Evolutionary conservation across 2,329 filamentous ascomycete species (phyloP).

Genomic region (Trichoderma asperellum): DNA sequence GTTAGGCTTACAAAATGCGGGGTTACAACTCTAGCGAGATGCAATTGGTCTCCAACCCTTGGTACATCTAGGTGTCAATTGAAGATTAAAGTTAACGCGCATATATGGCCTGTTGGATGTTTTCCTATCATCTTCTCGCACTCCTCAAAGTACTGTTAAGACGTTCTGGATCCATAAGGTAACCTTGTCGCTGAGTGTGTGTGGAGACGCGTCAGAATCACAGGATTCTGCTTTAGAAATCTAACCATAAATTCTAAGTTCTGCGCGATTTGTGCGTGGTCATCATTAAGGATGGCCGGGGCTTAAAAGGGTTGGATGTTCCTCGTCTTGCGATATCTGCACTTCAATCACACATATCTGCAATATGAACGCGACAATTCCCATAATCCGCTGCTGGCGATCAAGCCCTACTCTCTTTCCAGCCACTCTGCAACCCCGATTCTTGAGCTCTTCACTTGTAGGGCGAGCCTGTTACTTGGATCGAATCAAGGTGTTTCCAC

Average conservation of each 20-base stretch:
- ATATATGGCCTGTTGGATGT: neutral
- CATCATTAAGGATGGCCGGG: neutral
- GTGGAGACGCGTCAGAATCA: neutral
- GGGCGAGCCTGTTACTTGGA: neutral
- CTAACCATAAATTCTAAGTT: neutral
- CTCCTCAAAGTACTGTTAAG: neutral
- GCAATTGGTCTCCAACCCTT: neutral
- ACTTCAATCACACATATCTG: neutral
- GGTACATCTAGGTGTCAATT: neutral
- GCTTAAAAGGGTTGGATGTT: neutral
- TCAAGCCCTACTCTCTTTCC: neutral
- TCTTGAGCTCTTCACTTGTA: neutral
- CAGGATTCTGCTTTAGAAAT: neutral
- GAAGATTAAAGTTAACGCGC: neutral
- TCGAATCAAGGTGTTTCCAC: neutral
- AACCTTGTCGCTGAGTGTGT: neutral
- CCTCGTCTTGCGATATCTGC: neutral
- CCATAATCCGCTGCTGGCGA: neutral
- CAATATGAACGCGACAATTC: neutral
- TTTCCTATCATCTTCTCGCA: neutral
- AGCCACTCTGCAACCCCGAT: neutral
- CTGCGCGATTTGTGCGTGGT: neutral
- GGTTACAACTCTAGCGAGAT: neutral
- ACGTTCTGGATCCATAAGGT: neutral
- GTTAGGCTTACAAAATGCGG: neutral